phyloP scores from a whole-genome alignment of 2,329 filamentous ascomycete species.

The Cladophialophora bantiana region DNA sequence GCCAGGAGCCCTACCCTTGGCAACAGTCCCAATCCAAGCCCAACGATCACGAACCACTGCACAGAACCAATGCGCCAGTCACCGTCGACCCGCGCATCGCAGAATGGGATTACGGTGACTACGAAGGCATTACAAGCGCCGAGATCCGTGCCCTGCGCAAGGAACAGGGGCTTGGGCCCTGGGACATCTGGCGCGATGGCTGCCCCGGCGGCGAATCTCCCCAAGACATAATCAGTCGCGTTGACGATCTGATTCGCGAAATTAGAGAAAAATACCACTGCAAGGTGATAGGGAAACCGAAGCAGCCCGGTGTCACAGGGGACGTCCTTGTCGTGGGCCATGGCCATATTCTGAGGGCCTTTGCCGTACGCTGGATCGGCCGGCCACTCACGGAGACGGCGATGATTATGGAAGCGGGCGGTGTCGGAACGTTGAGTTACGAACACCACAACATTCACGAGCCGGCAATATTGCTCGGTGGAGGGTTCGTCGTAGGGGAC shows the following conservation, averaged over 20 bases:
- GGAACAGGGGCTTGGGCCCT: constrained; percentile 65
- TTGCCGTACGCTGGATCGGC: constrained; percentile 85
- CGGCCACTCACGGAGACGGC: constrained; percentile 76
- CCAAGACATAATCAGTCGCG: constrained; percentile 71
- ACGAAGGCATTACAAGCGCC: constrained; percentile 78
- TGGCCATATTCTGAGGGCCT: constrained; percentile 85
- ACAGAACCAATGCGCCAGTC: constrained; percentile 66
- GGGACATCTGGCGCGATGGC: constrained; percentile 91
- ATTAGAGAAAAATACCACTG: constrained; percentile 72
- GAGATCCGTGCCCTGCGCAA: constrained; percentile 69
- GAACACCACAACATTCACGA: constrained; percentile 80
- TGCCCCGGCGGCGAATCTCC: constrained; percentile 86
- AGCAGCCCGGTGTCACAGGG: constrained; percentile 49
- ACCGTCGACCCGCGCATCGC: constrained; percentile 75
- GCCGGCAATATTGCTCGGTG: constrained; percentile 79
- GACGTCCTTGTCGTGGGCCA: constrained; percentile 86
- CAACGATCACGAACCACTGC: constrained; percentile 40
- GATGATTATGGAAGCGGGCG: constrained; percentile 87
- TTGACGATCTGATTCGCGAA: constrained; percentile 78
- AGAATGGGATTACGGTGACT: constrained; percentile 88
- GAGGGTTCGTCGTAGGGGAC: constrained; percentile 65
- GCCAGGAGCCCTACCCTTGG: constrained; percentile 76
- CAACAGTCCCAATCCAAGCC: constrained; percentile 47
- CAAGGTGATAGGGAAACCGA: constrained; percentile 65
- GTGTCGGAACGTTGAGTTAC: constrained; percentile 81